These are phyloP conservation scores for Chaetothyriales sp. DNA, from an alignment of 2,329 filamentous ascomycete genomes.

Conservation along the genomic window DNA sequence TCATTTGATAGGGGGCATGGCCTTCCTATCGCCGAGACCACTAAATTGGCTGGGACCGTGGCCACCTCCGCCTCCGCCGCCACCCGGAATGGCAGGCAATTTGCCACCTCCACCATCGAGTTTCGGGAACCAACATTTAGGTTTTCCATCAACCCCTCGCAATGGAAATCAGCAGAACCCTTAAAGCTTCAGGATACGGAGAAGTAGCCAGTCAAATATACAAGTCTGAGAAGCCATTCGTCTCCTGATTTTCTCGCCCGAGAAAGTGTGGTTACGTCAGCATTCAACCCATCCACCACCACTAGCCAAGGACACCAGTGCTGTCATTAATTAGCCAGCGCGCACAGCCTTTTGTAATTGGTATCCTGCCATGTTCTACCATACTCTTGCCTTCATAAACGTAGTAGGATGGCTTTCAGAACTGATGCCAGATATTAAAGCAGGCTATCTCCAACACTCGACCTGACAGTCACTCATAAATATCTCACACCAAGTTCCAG, in stretches of 20 bases:
- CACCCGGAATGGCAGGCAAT: conserved; percentile 3
- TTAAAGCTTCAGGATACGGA: neutral
- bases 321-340: too few species aligned
- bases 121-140: neutral
- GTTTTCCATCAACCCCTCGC: neutral
- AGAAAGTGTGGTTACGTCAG: neutral
- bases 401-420: too few species aligned
- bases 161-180: neutral
- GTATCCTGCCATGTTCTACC: neutral
- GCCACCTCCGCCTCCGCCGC: conserved; percentile 18
- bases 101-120: neutral
- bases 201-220: neutral
- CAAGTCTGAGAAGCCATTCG: neutral
- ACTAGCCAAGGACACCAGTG: too few species aligned
- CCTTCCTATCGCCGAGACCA: conserved; percentile 11
- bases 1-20: neutral
- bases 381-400: too few species aligned
- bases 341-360: neutral
- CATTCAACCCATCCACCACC: too few species aligned
- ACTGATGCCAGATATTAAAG: too few species aligned
- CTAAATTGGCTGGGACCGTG: conserved; percentile 16
- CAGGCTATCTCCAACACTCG: too few species aligned
- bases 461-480: neutral
- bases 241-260: neutral
- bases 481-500: neutral